phyloP scores from a whole-genome alignment of 306 rosid genomes.

The Pterocarpus santalinus region DNA sequence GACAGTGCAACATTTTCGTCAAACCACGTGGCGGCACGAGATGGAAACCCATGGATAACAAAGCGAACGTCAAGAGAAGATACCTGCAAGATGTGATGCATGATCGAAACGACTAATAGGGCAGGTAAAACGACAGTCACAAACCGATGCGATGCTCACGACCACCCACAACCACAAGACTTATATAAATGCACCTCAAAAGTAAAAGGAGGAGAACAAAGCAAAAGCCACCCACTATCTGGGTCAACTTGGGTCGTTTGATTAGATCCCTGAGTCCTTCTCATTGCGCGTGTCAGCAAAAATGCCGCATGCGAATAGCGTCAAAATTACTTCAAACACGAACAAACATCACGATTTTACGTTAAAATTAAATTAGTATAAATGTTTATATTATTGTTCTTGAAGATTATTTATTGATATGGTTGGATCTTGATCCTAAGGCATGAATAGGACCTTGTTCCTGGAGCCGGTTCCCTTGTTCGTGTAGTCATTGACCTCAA shows the following conservation, averaged over 20 bases:
- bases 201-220: neutral
- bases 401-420: too few species aligned
- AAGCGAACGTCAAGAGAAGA: neutral
- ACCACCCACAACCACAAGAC: too few species aligned
- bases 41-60: neutral
- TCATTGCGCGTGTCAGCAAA: constrained; percentile 24
- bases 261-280: constrained; percentile 1
- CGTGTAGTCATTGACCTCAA: too few species aligned
- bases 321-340: neutral
- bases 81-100: constrained; percentile 8
- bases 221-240: neutral
- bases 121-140: constrained; percentile 9
- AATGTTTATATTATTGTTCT: too few species aligned
- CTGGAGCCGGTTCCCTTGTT: too few species aligned
- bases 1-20: constrained; percentile 12
- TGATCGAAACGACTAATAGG: constrained; percentile 3
- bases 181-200: too few species aligned
- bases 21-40: constrained; percentile 23
- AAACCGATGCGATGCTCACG: too few species aligned
- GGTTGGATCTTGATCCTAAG: too few species aligned
- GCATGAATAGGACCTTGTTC: too few species aligned
- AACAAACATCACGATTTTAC: too few species aligned
- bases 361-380: too few species aligned
- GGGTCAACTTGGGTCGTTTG: constrained; percentile 10
- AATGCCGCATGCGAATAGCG: too few species aligned